Evolutionary conservation across 1,284 basidiomycete species (phyloP), one percentile per base, ranked within the genome.

Genomic region (Ceratobasidium sp.): DNA sequence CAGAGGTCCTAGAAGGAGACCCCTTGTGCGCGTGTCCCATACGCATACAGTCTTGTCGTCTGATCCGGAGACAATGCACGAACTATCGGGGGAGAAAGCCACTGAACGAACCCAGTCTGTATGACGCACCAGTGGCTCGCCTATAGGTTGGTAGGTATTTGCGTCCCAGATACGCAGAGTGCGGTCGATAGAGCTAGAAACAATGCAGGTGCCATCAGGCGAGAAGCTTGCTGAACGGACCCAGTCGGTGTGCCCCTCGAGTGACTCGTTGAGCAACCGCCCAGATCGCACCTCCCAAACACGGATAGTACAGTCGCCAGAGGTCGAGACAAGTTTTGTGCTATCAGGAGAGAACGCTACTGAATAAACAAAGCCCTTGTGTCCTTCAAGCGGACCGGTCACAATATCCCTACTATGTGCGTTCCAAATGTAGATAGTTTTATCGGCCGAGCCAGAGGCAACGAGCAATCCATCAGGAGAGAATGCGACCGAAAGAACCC

Each of bases 251-350:
- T 75, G 74, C 9, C 73, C 71, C 14, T 62, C 29, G 9, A 73
- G 19, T 31, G 56, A 33, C 8, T 54, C 63, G 33, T 41, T n/a
- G 11, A 66, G 17, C 7, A 19, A 4, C 8, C 22, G n/a, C 11
- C 72, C 62, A 22, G 72, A 72, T 14, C 36, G n/a, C 27, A 57
- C 29, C 31, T 75, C 74, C 74, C 74, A 75, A 9, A 74, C 27
- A 9, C 48, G 74, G 22, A 75, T 15, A 14, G 73, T 75, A 19
- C 33, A 27, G 36, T 75, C 72, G 33, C 19, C 29, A 63, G 74
- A 75, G 51, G 24, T 73, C 17, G 75, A 75, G 8, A 45, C 48
- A 57, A 76, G 53, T 22, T 44, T 45, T n/a, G 41, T 41, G 29
- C 59, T 53, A 59, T 76, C 71, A 17, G 72, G 53, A 9, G 75